phyloP scores from a whole-genome alignment of 1,139 yeast genomes.

The Suhomyces kunorum region DNA sequence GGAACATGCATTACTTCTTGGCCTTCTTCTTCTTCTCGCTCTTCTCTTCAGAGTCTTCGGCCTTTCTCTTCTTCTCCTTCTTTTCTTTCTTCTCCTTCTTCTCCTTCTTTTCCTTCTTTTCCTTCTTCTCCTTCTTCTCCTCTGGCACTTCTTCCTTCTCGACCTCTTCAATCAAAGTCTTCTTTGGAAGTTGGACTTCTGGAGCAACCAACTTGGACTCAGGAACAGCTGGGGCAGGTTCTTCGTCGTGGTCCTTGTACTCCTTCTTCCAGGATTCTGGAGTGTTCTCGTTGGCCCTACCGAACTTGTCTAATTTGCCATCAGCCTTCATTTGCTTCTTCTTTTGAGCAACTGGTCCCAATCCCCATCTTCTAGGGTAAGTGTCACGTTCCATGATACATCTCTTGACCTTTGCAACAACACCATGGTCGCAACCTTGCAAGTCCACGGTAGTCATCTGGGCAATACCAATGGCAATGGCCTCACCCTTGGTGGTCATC shows the following conservation, averaged over 20 bases:
- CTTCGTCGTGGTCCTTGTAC: conserved; percentile 79
- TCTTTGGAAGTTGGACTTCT: conserved; percentile 54
- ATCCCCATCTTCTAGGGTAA: conserved; percentile 99
- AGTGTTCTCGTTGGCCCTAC: conserved; percentile 89
- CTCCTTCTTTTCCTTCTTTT: conserved; percentile 54
- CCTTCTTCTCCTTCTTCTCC: conserved; percentile 31
- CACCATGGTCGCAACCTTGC: conserved; percentile 97
- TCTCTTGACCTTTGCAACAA: conserved; percentile 97
- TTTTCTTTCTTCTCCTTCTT: conserved; percentile 62
- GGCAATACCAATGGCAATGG: conserved; percentile 97
- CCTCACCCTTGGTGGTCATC: conserved; percentile 99
- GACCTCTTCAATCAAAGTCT: conserved; percentile 45
- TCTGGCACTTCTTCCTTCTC: conserved; percentile 35
- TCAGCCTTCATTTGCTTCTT: conserved; percentile 97
- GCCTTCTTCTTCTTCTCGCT: conserved; percentile 43
- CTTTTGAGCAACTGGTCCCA: conserved; percentile 98
- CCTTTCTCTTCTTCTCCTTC: conserved; percentile 58
- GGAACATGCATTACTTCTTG: conserved; percentile 21
- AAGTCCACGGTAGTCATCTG: conserved; percentile 98
- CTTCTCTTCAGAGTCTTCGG: conserved; percentile 52
- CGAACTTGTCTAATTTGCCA: conserved; percentile 95
- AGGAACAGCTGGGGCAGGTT: conserved; percentile 55
- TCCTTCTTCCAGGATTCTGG: conserved; percentile 90
- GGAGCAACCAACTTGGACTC: conserved; percentile 52
- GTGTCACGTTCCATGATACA: conserved; percentile 99